Evolutionary conservation across 2,329 filamentous ascomycete species (phyloP).

Genomic region (Rhynchosporium agropyri): DNA sequence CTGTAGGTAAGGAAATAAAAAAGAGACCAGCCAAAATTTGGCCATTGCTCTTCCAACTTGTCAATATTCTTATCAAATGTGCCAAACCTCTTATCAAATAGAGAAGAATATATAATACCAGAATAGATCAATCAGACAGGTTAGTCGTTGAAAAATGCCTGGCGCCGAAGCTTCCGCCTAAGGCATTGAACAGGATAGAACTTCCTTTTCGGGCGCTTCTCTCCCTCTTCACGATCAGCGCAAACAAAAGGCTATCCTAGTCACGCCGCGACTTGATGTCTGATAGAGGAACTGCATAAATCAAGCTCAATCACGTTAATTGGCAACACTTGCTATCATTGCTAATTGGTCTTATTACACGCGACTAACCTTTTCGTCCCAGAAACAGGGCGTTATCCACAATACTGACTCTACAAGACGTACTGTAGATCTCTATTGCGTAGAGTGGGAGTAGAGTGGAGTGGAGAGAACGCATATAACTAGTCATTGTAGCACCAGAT

Average conservation of each 20-base stretch:
- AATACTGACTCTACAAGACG: conserved; percentile 9
- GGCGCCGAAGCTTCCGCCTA: background rate
- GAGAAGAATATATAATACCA: no score
- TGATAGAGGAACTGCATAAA: no score
- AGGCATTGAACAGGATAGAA: conserved; percentile 11
- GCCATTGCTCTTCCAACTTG: no score
- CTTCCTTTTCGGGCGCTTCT: background rate
- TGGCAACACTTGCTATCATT: conserved; percentile 16
- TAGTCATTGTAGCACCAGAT: conserved; percentile 8
- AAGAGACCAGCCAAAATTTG: no score
- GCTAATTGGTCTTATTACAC: conserved; percentile 19
- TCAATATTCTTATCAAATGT: no score
- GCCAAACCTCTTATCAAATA: no score
- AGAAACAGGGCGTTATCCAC: background rate
- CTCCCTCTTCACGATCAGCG: background rate
- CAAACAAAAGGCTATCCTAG: conserved; percentile 2
- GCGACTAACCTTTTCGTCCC: background rate
- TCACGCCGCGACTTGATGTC: conserved; percentile 1
- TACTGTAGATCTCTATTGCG: conserved; percentile 8
- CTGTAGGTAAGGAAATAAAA: no score
- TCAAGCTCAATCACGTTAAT: background rate
- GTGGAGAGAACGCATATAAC: conserved; percentile 15
- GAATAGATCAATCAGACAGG: no score
- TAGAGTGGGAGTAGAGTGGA: conserved; percentile 6
- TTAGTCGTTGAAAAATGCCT: background rate